A percentile compares a stretch with the other conserved stretches of the same genome.
Conservation (phyloP, 2,329 filamentous ascomycete species). For the Sporothrix pallida region DNA sequence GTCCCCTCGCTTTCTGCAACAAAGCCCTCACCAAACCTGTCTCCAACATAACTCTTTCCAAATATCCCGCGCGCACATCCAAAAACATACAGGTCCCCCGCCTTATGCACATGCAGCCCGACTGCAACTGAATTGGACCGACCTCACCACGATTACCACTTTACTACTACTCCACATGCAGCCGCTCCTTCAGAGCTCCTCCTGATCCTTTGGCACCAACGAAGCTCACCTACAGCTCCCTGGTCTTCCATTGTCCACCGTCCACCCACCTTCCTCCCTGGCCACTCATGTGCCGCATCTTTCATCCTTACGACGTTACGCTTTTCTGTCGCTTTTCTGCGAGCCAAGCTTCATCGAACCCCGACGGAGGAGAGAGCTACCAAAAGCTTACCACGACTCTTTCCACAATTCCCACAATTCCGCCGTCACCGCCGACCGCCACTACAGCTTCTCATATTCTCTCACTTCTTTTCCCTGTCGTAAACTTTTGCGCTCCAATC, state of each 20-base stretch:
- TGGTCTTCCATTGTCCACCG: not conserved
- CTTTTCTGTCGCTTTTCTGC: not conserved
- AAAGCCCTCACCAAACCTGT: not conserved
- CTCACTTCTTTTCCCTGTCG: not conserved
- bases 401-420: not conserved
- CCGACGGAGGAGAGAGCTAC: slow-evolving; percentile 1
- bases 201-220: not conserved
- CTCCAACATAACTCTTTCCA: not conserved
- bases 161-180: not conserved
- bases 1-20: not conserved
- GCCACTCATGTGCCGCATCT: not conserved
- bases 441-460: not conserved
- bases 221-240: not conserved
- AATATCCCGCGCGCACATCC: not conserved
- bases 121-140: not conserved
- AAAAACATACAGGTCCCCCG: not conserved
- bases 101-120: slow-evolving; percentile 19
- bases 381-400: not conserved
- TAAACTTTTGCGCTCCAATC: not conserved
- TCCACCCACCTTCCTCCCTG: not conserved
- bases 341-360: not conserved
- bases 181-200: not conserved
- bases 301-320: not conserved
- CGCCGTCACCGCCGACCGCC: not conserved
- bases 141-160: not conserved